Percentiles rank a stretch among this genome's conserved stretches.
These are phyloP conservation scores for Micractinium sp. DNA, from an alignment of 139 green algal species.

Conservation along the genomic window DNA sequence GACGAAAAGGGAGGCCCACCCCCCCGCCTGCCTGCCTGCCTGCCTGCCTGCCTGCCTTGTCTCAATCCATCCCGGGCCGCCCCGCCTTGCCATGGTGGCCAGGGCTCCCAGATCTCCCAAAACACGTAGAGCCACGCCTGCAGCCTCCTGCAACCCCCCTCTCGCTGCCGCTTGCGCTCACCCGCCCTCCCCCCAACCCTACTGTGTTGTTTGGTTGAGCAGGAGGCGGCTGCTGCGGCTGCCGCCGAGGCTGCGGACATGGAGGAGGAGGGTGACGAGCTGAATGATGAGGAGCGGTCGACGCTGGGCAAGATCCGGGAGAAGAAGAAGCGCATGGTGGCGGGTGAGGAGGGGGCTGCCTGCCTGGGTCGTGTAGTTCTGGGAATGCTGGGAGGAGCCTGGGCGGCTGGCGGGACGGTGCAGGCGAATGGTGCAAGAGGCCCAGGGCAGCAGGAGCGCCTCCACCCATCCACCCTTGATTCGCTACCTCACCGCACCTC, in stretches of 20 bases:
- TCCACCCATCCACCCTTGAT: not conserved
- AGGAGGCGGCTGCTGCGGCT: not conserved
- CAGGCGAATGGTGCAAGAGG: not conserved
- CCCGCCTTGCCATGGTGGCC: too few species aligned
- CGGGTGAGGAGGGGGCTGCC: not conserved
- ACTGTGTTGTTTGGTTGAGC: not conserved
- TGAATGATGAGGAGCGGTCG: constrained; percentile 78
- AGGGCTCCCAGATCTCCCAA: too few species aligned
- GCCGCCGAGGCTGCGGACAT: constrained; percentile 22
- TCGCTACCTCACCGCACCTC: not conserved
- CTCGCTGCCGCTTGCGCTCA: too few species aligned
- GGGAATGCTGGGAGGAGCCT: not conserved
- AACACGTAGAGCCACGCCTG: too few species aligned
- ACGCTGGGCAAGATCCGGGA: constrained; percentile 77
- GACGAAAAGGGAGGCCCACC: too few species aligned
- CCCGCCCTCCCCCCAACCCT: too few species aligned
- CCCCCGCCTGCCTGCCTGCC: too few species aligned
- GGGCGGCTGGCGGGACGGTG: not conserved
- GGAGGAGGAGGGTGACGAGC: constrained; percentile 65
- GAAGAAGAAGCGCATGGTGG: constrained; percentile 71
- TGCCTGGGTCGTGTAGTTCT: too few species aligned
- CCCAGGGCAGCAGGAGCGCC: too few species aligned
- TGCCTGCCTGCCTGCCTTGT: too few species aligned
- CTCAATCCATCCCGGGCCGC: too few species aligned
- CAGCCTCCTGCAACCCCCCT: too few species aligned